Evolutionary conservation across 352 stramenopile species (phyloP), one percentile per base, ranked within the genome.

Genomic region (Pythium phragmitis): DNA sequence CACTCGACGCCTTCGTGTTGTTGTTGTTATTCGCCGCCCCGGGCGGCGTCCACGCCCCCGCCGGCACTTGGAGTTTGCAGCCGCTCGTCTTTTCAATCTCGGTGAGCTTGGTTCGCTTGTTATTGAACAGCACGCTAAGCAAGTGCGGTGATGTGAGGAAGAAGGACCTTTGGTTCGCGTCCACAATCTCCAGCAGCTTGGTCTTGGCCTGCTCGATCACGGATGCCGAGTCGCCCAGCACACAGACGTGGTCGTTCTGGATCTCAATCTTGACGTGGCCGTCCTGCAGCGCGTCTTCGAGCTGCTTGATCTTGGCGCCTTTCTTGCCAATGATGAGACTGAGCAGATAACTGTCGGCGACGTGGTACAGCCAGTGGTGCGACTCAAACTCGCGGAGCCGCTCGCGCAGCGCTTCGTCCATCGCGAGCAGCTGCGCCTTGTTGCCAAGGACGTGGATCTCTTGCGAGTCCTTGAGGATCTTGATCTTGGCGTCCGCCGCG

Each of bases 281-380:
- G 12, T 76, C 75, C 43, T 79, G 76, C 50, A 75, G 74, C 57
- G 80, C 76, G 3, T 67, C 69, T 46, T 92, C 85, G 36, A 93
- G 81, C 52, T 87, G 63, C 60, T 91, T 90, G 68, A 93, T 93
- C 57, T 82, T 89, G 52, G 67, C 68, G 9, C 85, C 85, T 57
- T 91, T 93, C 67, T 91, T 91, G 57, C 85, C 85, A 51, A 93
- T 91, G 45, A 93, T 89, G 23, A 91, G 68, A 53, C 85, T 93
- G 45, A 93, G 63, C 30, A 87, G 37, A 48, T 84, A 77, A 41
- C 76, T 69, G 53, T 93, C 82, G 4, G 65, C 46, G 36, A 91
- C 75, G 47, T 91, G 76, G 34, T 74, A 70, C 4, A 89, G 56
- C 77, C 80, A 90, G 59, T 88, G 77, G 53, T 78, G 70, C 21